These are phyloP conservation scores for Daldinia loculata DNA, from an alignment of 495 filamentous ascomycete species.

Conservation along the genomic window DNA sequence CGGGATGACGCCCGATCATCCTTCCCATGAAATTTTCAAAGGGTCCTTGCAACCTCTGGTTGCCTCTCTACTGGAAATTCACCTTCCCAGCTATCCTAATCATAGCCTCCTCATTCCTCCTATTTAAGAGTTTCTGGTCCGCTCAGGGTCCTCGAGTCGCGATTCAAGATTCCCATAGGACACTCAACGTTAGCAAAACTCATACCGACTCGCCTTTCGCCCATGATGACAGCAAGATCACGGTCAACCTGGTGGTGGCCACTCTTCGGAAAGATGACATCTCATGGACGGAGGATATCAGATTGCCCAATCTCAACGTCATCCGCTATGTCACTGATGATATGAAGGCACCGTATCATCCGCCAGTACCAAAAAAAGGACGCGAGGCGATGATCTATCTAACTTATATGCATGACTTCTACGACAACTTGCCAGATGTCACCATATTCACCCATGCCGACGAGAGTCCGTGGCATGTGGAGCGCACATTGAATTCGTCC, in stretches of 20 bases:
- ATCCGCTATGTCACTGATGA: constrained; percentile 75
- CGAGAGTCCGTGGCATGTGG: constrained; percentile 72
- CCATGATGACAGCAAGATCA: constrained; percentile 22
- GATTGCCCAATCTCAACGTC: constrained; percentile 62
- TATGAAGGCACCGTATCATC: constrained; percentile 65
- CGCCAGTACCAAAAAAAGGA: constrained; percentile 73
- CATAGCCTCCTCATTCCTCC: constrained; percentile 5
- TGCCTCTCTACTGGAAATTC: constrained; percentile 34
- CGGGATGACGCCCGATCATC: constrained; percentile 28
- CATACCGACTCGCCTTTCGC: background rate
- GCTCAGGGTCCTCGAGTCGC: background rate
- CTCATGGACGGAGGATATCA: constrained; percentile 65
- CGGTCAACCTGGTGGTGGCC: constrained; percentile 65
- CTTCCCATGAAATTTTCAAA: constrained; percentile 27
- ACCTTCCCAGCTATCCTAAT: constrained; percentile 22
- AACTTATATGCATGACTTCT: constrained; percentile 76
- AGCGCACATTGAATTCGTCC: constrained; percentile 54
- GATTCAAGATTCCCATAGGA: background rate
- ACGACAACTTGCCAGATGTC: constrained; percentile 72
- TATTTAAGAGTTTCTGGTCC: constrained; percentile 18
- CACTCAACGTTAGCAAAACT: constrained; percentile 5
- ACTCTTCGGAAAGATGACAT: constrained; percentile 65
- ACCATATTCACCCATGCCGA: constrained; percentile 76
- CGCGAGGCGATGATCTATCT: constrained; percentile 81
- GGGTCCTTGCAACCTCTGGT: constrained; percentile 24